Conservation (phyloP, 1,284 basidiomycete species). For the Malassezia psittaci region DNA sequence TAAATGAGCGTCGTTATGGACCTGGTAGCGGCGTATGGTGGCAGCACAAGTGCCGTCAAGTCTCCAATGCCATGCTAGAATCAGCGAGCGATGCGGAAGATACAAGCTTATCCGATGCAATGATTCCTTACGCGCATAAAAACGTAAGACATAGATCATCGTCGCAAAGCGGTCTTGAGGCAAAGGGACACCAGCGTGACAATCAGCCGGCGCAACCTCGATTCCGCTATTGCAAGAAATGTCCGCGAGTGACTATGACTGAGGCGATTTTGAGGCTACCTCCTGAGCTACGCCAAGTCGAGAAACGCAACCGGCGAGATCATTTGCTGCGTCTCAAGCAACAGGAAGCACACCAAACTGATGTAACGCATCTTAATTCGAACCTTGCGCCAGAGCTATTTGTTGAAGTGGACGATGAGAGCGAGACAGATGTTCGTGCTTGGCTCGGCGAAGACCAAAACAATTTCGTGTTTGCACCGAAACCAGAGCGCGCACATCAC, state of each 20-base stretch:
- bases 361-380: background rate
- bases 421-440: slow-evolving; percentile 30
- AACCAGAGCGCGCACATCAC: slow-evolving; percentile 88
- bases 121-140: too few species aligned
- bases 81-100: background rate
- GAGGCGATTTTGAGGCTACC: slow-evolving; percentile 34
- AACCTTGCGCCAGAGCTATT: slow-evolving; percentile 2
- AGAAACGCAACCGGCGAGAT: slow-evolving; percentile 22
- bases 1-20: slow-evolving; percentile 28
- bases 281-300: slow-evolving; percentile 36
- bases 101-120: background rate
- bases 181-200: background rate
- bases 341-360: background rate
- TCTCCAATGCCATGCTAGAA: background rate
- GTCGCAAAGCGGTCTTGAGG: background rate
- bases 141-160: too few species aligned
- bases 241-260: slow-evolving; percentile 26
- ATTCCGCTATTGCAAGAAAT: slow-evolving; percentile 44
- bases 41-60: slow-evolving; percentile 4
- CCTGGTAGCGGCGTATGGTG: slow-evolving; percentile 40
- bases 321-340: background rate
- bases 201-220: background rate
- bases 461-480: slow-evolving; percentile 50
- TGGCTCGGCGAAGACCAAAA: slow-evolving; percentile 36
- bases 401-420: slow-evolving; percentile 29